A percentile compares a stretch with the other conserved stretches of the same genome.
Evolutionary conservation across 1,139 yeast genomes (phyloP).

Genomic region (Dujonia santamariae): DNA sequence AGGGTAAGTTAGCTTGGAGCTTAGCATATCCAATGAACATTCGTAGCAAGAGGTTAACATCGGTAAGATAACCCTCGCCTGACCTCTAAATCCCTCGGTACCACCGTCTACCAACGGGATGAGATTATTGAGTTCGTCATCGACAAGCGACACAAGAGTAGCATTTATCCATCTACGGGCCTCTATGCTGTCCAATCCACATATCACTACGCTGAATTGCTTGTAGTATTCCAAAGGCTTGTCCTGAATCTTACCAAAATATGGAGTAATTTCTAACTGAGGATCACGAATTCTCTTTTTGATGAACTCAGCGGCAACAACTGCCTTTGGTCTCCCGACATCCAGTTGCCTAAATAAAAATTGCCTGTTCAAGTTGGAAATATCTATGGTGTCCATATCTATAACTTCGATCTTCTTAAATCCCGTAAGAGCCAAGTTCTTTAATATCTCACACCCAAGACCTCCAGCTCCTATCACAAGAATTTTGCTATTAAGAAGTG

Average conservation of each 20-base stretch:
- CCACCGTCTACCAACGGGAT: conserved; percentile 95
- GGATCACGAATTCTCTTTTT: conserved; percentile 40
- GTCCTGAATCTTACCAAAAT: conserved; percentile 72
- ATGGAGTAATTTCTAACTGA: conserved; percentile 49
- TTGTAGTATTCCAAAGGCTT: conserved; percentile 61
- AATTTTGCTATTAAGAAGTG: conserved; percentile 32
- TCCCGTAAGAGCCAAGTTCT: conserved; percentile 77
- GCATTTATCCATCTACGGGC: conserved; percentile 93
- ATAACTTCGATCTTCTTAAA: conserved; percentile 75
- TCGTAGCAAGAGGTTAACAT: conserved; percentile 88
- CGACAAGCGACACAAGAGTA: conserved; percentile 62
- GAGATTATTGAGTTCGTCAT: conserved; percentile 48
- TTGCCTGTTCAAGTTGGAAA: conserved; percentile 87
- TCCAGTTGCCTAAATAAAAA: conserved; percentile 73
- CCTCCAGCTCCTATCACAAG: conserved; percentile 92
- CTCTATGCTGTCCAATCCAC: conserved; percentile 88
- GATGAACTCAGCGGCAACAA: conserved; percentile 69
- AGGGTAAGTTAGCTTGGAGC: conserved; percentile 73
- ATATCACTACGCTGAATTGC: conserved; percentile 70
- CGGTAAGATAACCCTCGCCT: conserved; percentile 83
- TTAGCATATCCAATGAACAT: conserved; percentile 77
- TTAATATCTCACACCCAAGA: conserved; percentile 88
- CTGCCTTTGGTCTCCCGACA: conserved; percentile 80
- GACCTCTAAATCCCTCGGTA: conserved; percentile 93
- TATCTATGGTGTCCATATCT: conserved; percentile 93